These are phyloP conservation scores for Dalbergia oliveri DNA, from an alignment of 306 rosid species.

Conservation along the genomic window DNA sequence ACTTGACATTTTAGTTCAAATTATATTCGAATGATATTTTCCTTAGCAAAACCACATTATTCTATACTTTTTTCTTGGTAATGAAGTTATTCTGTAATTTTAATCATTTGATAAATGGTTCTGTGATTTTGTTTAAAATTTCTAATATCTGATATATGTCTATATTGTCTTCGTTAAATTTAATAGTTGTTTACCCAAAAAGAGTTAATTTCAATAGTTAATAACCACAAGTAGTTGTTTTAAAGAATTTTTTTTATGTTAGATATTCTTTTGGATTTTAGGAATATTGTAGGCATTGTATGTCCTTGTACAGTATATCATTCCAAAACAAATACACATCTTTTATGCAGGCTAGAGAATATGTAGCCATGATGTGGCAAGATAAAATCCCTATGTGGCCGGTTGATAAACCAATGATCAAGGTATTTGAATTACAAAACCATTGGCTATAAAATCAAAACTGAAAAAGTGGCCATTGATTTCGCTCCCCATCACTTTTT, in stretches of 20 bases:
- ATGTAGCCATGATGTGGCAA: constrained; percentile 28
- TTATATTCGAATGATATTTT: too few relatives aligned
- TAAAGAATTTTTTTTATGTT: neutral
- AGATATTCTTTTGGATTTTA: neutral
- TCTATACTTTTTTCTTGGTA: too few relatives aligned
- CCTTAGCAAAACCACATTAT: too few relatives aligned
- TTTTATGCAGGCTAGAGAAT: constrained; percentile 7
- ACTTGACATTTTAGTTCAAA: too few relatives aligned
- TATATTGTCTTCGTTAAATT: neutral
- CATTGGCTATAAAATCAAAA: constrained; percentile 1
- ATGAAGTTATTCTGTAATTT: neutral
- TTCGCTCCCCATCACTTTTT: constrained; percentile 50
- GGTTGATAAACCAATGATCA: constrained; percentile 21
- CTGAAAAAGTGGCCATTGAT: constrained; percentile 29
- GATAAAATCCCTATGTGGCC: neutral
- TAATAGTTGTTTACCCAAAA: neutral
- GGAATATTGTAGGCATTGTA: constrained; percentile 3
- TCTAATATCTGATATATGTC: neutral
- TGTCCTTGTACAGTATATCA: neutral
- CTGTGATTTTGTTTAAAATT: neutral
- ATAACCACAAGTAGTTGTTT: neutral
- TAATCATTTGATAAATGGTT: neutral
- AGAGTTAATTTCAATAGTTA: neutral
- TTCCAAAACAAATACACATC: neutral
- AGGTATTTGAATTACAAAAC: neutral